Evolutionary conservation across 805 yeast genomes (phyloP), one percentile per base, ranked within the genome.

Genomic region (Candida dajiaensis): DNA sequence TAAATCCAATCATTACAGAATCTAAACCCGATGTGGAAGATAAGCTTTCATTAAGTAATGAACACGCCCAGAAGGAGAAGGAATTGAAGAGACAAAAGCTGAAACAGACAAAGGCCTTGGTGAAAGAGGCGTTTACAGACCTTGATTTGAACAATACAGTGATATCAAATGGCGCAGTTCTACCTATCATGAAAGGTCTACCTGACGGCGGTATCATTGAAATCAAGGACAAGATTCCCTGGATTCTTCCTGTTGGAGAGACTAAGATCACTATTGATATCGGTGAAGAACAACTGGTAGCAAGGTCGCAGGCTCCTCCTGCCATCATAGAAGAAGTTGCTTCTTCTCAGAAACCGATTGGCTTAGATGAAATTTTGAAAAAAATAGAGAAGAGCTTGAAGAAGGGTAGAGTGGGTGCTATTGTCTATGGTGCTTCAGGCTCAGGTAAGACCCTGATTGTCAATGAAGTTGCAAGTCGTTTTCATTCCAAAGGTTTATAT

Each of bases 401-500:
- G 7, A 63, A 73, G 37, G 76, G 75, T 7, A 72, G 71, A 43
- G 61, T 73, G 8, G 87, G 92, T 2, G 68, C 80, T 0, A 65
- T 89, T 45, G 57, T 90, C 0, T 74, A 80, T 53, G 98, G 97
- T 0, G 66, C 81, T 20, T 69, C 86, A 1, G 97, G 97, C 0
- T 76, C 88, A 50, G 98, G 98, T 0, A 92, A 92, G 61, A 69
- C 94, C 0, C 64, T 79, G 2, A 50, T 84, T 2, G 57, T 81
- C 15, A 63, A 70, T 4, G 67, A 72, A 22, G 59, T 85, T 0
- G 55, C 71, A 0, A 48, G 65, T 1, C 54, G 56, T 10, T 57
- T 85, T 7, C 49, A 58, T 9, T 43, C 61, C 1, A 59, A 66
- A 3, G 62, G 71, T 33, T 76, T 82, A 12, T 74, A 72, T 55